phyloP scores from a whole-genome alignment of 352 stramenopile genomes.

The Thalassiosira livingstoniorum region DNA sequence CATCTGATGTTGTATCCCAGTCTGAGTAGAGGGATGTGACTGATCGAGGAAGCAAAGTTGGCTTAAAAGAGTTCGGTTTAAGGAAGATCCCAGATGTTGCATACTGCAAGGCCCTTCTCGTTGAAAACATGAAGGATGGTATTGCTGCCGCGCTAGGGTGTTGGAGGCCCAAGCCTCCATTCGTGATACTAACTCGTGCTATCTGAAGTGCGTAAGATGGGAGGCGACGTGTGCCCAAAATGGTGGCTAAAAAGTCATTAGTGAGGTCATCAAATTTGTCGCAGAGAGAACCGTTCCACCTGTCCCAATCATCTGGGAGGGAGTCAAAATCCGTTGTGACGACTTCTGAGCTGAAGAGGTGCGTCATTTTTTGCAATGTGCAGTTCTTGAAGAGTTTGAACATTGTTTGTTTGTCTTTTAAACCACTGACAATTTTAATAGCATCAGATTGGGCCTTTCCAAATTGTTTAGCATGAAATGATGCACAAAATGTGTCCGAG shows the following conservation, averaged over 20 bases:
- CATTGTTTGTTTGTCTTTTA: constrained; percentile 30
- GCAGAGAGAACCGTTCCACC: constrained; percentile 28
- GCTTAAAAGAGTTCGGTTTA: no score
- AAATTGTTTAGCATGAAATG: no score
- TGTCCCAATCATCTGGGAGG: neutral
- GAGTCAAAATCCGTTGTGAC: neutral
- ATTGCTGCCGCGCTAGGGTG: neutral
- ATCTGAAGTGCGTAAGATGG: neutral
- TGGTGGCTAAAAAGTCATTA: neutral
- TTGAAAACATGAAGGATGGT: neutral
- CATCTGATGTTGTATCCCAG: no score
- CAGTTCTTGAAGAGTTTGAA: constrained; percentile 35
- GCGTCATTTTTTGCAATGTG: constrained; percentile 32
- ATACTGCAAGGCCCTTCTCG: neutral
- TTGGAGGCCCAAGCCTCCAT: neutral
- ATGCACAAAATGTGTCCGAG: neutral
- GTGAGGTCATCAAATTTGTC: neutral
- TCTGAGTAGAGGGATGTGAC: no score
- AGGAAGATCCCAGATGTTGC: neutral
- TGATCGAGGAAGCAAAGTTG: no score
- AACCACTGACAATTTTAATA: no score
- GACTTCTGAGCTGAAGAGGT: constrained; percentile 24
- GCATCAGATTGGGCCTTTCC: no score
- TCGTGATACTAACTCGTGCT: neutral
- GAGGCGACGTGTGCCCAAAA: no score